A percentile compares a stretch with the other conserved stretches of the same genome.
These are phyloP conservation scores for Vinca minor DNA, from an alignment of 257 asterid genomes.

Conservation along the genomic window DNA sequence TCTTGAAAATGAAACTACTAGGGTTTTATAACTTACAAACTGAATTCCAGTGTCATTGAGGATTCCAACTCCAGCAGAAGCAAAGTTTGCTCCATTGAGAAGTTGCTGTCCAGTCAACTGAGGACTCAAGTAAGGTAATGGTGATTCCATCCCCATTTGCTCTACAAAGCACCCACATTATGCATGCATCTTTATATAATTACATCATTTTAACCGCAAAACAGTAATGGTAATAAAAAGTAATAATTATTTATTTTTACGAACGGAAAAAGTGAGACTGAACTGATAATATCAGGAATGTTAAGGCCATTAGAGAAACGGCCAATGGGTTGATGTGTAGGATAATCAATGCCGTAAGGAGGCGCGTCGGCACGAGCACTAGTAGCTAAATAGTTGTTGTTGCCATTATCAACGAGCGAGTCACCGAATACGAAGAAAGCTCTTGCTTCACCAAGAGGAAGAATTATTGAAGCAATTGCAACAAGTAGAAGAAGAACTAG, in stretches of 20 bases:
- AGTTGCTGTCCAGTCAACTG: slow-evolving; percentile 38
- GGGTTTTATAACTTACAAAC: slow-evolving; percentile 80
- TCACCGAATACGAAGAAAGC: slow-evolving; percentile 88
- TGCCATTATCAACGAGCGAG: slow-evolving; percentile 82
- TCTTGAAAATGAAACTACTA: no score
- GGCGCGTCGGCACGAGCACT: slow-evolving; percentile 79
- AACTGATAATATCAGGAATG: slow-evolving; percentile 74
- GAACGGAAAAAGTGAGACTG: no score
- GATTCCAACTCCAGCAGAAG: slow-evolving; percentile 90
- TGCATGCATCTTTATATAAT: no score
- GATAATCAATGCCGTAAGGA: slow-evolving; percentile 82
- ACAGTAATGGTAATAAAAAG: no score
- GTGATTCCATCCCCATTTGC: slow-evolving; percentile 48
- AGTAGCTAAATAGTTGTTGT: slow-evolving; percentile 64
- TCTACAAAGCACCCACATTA: no score
- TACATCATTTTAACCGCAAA: no score
- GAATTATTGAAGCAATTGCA: slow-evolving; percentile 22
- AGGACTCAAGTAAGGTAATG: slow-evolving; percentile 70
- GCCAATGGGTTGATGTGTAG: slow-evolving; percentile 67
- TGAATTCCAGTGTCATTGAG: slow-evolving; percentile 91
- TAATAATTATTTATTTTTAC: no score
- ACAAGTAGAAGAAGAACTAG: slow-evolving; percentile 23
- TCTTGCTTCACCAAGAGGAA: slow-evolving; percentile 39
- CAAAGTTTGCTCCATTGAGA: slow-evolving; percentile 84
- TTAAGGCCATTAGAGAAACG: slow-evolving; percentile 88